These are phyloP conservation scores for Mortierella sp. DNA, from an alignment of 371 early-diverging fungal genomes.

Conservation along the genomic window DNA sequence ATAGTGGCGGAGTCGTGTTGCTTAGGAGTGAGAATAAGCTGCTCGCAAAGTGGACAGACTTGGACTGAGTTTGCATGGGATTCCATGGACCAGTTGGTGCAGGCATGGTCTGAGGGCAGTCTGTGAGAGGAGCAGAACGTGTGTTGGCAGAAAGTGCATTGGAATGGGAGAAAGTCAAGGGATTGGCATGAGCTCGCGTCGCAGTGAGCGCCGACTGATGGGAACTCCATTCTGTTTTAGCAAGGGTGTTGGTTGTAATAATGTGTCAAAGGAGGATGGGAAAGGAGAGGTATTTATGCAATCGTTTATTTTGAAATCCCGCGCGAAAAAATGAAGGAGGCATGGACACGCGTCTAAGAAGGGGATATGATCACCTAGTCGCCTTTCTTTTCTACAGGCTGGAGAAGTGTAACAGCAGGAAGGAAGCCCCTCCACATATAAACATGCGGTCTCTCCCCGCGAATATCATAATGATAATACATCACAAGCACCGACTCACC, in stretches of 20 bases:
- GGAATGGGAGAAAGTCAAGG: slow-evolving; percentile 46
- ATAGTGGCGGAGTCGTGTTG: slow-evolving; percentile 19
- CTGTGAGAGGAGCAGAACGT: slow-evolving; percentile 39
- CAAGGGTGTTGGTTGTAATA: background rate
- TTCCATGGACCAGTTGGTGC: slow-evolving; percentile 30
- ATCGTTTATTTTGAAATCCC: too few relatives aligned
- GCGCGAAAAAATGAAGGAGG: too few relatives aligned
- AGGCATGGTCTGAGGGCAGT: slow-evolving; percentile 38
- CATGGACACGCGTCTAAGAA: too few relatives aligned
- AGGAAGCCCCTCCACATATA: background rate
- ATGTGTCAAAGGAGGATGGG: background rate
- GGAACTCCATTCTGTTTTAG: slow-evolving; percentile 40
- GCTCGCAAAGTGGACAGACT: slow-evolving; percentile 32
- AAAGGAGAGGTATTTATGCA: too few relatives aligned
- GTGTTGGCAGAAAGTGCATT: slow-evolving; percentile 37
- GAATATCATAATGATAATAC: slow-evolving; percentile 16
- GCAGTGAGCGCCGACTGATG: slow-evolving; percentile 45
- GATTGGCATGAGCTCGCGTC: slow-evolving; percentile 32
- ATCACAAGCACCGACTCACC: background rate
- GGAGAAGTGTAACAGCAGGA: background rate
- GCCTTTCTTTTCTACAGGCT: background rate
- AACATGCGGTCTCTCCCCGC: background rate
- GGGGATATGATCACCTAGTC: too few relatives aligned
- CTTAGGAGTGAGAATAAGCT: slow-evolving; percentile 31
- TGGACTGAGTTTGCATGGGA: slow-evolving; percentile 43